phyloP scores from a whole-genome alignment of 2,329 filamentous ascomycete genomes.

The Fusarium mundagurra region DNA sequence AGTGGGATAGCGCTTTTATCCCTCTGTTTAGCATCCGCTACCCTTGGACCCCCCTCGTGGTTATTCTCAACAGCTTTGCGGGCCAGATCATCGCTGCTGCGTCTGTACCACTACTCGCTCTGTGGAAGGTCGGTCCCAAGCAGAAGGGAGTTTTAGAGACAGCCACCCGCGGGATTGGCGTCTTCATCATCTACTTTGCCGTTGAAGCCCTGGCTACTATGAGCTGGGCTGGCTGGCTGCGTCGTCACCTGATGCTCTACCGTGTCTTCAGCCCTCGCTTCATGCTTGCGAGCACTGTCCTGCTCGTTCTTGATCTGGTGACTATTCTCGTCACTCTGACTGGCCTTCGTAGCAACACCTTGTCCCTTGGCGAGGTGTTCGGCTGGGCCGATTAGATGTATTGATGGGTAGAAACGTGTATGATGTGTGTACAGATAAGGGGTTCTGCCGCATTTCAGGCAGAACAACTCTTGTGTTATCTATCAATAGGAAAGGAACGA shows the following conservation, averaged over 20 bases:
- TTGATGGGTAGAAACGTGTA: conserved; percentile 9
- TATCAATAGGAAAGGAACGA: not conserved
- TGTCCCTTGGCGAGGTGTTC: conserved; percentile 88
- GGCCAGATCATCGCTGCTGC: conserved; percentile 85
- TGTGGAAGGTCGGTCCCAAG: conserved; percentile 90
- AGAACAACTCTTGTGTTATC: not conserved
- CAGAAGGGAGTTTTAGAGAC: conserved; percentile 75
- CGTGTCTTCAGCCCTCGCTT: conserved; percentile 92
- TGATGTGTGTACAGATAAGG: conserved; percentile 12
- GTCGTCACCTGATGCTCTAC: conserved; percentile 96
- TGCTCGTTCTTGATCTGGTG: conserved; percentile 82
- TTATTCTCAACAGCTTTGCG: conserved; percentile 87
- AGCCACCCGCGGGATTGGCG: conserved; percentile 75
- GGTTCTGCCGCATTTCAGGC: not conserved
- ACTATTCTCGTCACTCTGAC: conserved; percentile 75
- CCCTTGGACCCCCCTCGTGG: conserved; percentile 86
- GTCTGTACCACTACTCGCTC: conserved; percentile 79
- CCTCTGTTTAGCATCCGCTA: conserved; percentile 84
- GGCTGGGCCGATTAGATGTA: conserved; percentile 70
- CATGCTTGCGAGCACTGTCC: conserved; percentile 78
- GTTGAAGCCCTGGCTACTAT: conserved; percentile 87
- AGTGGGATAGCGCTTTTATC: conserved; percentile 97
- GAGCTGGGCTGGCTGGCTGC: conserved; percentile 86
- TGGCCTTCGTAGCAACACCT: conserved; percentile 78
- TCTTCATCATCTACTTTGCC: conserved; percentile 84